Evolutionary conservation across 2,329 filamentous ascomycete genomes (phyloP).

Genomic region (Colletotrichum sp.): DNA sequence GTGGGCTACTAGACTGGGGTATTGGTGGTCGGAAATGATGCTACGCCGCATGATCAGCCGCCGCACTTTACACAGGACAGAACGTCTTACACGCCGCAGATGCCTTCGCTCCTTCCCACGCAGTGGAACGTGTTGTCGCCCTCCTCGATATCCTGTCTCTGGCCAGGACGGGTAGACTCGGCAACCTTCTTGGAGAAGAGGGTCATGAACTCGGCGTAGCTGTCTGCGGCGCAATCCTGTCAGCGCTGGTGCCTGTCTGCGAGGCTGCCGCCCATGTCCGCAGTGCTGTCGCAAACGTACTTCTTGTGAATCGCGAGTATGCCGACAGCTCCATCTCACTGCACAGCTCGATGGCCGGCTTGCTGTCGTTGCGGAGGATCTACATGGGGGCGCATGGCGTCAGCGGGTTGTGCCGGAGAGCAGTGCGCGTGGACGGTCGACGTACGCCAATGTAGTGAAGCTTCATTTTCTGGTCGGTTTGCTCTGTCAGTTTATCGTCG

Average conservation of each 20-base stretch:
- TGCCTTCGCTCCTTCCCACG: slow-evolving; percentile 75
- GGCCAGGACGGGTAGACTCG: slow-evolving; percentile 80
- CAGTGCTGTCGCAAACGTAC: slow-evolving; percentile 46
- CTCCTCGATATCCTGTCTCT: slow-evolving; percentile 85
- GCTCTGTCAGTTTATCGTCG: neutral
- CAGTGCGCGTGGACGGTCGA: neutral
- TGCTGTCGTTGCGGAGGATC: slow-evolving; percentile 81
- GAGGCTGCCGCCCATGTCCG: neutral
- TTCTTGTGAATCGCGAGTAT: slow-evolving; percentile 82
- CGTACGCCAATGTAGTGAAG: slow-evolving; percentile 86
- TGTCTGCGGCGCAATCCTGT: neutral
- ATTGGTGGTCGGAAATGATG: slow-evolving; percentile 78
- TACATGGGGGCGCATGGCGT: slow-evolving; percentile 36
- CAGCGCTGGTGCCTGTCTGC: neutral
- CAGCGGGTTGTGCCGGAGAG: neutral
- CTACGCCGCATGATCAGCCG: neutral
- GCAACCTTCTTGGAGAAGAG: slow-evolving; percentile 88
- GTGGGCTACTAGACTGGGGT: slow-evolving; percentile 81
- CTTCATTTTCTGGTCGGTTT: slow-evolving; percentile 68
- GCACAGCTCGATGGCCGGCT: slow-evolving; percentile 78
- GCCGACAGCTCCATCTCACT: slow-evolving; percentile 78
- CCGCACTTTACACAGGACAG: neutral
- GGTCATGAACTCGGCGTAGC: slow-evolving; percentile 68
- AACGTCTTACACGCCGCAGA: slow-evolving; percentile 64
- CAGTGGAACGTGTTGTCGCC: slow-evolving; percentile 82